These are phyloP conservation scores for Sordariomycetes sp. DNA, from an alignment of 2,329 filamentous ascomycete species.

Conservation along the genomic window DNA sequence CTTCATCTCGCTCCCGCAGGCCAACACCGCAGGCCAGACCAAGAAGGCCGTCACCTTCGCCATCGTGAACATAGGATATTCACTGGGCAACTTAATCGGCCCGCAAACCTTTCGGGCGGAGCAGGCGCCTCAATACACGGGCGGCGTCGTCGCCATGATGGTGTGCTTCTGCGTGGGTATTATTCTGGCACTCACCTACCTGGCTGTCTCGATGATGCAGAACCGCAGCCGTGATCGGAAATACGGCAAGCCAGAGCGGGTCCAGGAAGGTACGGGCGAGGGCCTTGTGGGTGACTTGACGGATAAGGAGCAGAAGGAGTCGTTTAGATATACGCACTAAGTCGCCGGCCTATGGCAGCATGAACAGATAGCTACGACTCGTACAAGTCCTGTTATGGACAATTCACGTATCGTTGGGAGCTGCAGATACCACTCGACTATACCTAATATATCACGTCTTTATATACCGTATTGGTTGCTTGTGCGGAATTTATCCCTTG, in stretches of 20 bases:
- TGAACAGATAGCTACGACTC: not conserved
- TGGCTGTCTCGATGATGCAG: slow-evolving; percentile 3
- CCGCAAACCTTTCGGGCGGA: slow-evolving; percentile 24
- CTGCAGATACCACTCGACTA: too few species aligned
- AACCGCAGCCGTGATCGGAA: slow-evolving; percentile 6
- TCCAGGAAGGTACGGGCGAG: slow-evolving; percentile 7
- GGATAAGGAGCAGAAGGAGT: slow-evolving; percentile 10
- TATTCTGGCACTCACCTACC: slow-evolving; percentile 7
- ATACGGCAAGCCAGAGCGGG: slow-evolving; percentile 9
- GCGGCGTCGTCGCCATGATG: slow-evolving; percentile 11
- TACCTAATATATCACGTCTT: not conserved
- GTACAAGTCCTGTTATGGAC: too few species aligned
- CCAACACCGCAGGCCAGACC: slow-evolving; percentile 23
- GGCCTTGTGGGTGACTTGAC: slow-evolving; percentile 6
- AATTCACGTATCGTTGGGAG: too few species aligned
- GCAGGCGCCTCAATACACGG: slow-evolving; percentile 20
- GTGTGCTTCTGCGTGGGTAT: not conserved
- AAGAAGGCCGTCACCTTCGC: slow-evolving; percentile 31
- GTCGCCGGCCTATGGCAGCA: not conserved
- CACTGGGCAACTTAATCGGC: slow-evolving; percentile 24
- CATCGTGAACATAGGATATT: slow-evolving; percentile 33
- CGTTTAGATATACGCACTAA: slow-evolving; percentile 10
- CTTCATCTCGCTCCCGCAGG: slow-evolving; percentile 10
- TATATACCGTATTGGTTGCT: not conserved
- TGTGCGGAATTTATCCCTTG: not conserved